Evolutionary conservation across 805 yeast species (phyloP).

Genomic region (Candida quercuum): DNA sequence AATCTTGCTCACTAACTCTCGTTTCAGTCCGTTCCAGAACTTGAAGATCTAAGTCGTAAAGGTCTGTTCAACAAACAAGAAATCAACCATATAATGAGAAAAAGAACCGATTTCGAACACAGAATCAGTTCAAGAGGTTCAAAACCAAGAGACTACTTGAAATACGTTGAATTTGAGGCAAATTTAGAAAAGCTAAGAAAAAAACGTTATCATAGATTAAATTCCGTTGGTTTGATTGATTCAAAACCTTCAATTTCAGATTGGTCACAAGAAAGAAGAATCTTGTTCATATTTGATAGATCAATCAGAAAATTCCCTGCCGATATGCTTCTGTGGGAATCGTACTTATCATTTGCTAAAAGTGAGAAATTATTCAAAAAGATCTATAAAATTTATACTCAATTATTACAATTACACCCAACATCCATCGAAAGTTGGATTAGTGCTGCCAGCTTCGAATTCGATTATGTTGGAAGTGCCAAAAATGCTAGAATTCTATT

Average conservation of each 20-base stretch:
- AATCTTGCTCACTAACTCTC: too few relatives aligned
- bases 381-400: slow-evolving; percentile 71
- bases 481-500: slow-evolving; percentile 82
- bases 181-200: slow-evolving; percentile 73
- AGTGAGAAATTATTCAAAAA: slow-evolving; percentile 62
- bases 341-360: slow-evolving; percentile 65
- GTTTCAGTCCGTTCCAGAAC: slow-evolving; percentile 68
- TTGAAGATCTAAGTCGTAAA: slow-evolving; percentile 78
- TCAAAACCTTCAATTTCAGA: slow-evolving; percentile 66
- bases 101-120: slow-evolving; percentile 95
- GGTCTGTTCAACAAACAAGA: slow-evolving; percentile 82
- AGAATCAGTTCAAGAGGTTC: slow-evolving; percentile 81
- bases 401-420: slow-evolving; percentile 84
- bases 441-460: slow-evolving; percentile 90
- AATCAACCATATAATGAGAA: slow-evolving; percentile 78
- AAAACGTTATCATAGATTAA: slow-evolving; percentile 62
- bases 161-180: slow-evolving; percentile 74
- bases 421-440: slow-evolving; percentile 88
- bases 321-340: slow-evolving; percentile 72
- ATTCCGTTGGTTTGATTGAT: slow-evolving; percentile 50
- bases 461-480: slow-evolving; percentile 82
- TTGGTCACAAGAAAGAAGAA: slow-evolving; percentile 81
- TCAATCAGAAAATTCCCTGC: slow-evolving; percentile 77
- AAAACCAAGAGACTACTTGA: slow-evolving; percentile 67
- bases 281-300: slow-evolving; percentile 77